phyloP scores from a whole-genome alignment of 2,329 filamentous ascomycete genomes.

The Diaporthe caulivora region DNA sequence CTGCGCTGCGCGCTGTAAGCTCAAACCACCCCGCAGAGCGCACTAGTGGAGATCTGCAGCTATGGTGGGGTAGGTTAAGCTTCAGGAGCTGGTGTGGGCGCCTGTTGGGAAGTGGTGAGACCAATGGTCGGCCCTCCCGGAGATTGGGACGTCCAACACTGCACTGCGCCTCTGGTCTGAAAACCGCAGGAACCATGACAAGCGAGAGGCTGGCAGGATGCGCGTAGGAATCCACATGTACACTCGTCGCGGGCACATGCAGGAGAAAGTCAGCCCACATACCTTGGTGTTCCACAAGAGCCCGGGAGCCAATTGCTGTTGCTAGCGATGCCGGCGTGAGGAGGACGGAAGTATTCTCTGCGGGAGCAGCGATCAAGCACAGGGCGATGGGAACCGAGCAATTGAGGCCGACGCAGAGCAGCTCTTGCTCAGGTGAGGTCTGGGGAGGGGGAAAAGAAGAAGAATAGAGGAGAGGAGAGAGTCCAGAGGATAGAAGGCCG shows the following conservation, averaged over 20 bases:
- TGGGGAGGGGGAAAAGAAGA: neutral
- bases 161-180: neutral
- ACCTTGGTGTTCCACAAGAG: neutral
- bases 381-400: neutral
- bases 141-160: neutral
- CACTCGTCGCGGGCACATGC: neutral
- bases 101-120: neutral
- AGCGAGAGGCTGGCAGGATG: neutral
- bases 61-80: conserved; percentile 27
- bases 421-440: neutral
- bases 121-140: neutral
- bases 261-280: neutral
- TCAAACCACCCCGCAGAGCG: conserved; percentile 11
- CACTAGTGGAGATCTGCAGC: conserved; percentile 20
- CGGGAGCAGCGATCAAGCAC: conserved; percentile 5
- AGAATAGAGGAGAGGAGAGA: neutral
- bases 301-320: neutral
- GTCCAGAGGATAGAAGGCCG: neutral
- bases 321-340: neutral
- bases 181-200: neutral
- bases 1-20: conserved; percentile 14
- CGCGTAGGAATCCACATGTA: neutral
- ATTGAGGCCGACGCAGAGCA: neutral
- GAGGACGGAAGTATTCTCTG: neutral
- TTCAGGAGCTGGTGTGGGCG: conserved; percentile 21